Conservation (phyloP, 164 flowering plant genomes). For the Buxus sempervirens region DNA sequence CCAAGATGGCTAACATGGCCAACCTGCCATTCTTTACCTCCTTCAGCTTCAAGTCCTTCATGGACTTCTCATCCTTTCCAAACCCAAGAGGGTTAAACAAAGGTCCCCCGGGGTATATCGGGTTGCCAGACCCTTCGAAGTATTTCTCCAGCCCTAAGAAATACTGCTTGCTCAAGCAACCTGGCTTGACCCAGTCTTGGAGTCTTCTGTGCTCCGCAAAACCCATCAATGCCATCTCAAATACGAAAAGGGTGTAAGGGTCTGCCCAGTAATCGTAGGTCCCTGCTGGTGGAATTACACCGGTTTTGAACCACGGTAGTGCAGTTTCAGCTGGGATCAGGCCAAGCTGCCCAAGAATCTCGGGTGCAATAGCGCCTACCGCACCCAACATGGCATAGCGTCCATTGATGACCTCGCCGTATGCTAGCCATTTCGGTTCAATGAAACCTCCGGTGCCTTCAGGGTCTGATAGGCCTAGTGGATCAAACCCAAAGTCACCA, state of each 20-base stretch:
- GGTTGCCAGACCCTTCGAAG: constrained; percentile 71
- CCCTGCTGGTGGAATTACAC: constrained; percentile 88
- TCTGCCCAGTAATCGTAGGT: constrained; percentile 93
- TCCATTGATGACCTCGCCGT: constrained; percentile 90
- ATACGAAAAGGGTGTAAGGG: constrained; percentile 75
- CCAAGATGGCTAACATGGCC: constrained; percentile 94
- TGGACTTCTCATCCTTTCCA: constrained; percentile 86
- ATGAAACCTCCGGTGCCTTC: constrained; percentile 96
- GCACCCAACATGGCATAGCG: constrained; percentile 89
- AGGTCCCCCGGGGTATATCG: constrained; percentile 76
- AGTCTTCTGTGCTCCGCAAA: constrained; percentile 95
- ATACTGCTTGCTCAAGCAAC: constrained; percentile 85
- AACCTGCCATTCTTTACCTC: constrained; percentile 95
- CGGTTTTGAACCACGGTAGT: constrained; percentile 91
- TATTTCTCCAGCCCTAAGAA: constrained; percentile 80
- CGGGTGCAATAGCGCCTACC: constrained; percentile 69
- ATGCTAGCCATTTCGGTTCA: constrained; percentile 91
- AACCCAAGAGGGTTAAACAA: constrained; percentile 83
- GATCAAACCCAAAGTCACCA: constrained; percentile 93
- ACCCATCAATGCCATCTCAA: constrained; percentile 96
- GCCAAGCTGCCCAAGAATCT: constrained; percentile 65
- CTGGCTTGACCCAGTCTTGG: constrained; percentile 83
- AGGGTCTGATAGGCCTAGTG: constrained; percentile 91
- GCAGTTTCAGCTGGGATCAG: constrained; percentile 83
- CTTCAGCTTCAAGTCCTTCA: constrained; percentile 87